phyloP scores from a whole-genome alignment of 805 yeast species.

The Candida patagonica region DNA sequence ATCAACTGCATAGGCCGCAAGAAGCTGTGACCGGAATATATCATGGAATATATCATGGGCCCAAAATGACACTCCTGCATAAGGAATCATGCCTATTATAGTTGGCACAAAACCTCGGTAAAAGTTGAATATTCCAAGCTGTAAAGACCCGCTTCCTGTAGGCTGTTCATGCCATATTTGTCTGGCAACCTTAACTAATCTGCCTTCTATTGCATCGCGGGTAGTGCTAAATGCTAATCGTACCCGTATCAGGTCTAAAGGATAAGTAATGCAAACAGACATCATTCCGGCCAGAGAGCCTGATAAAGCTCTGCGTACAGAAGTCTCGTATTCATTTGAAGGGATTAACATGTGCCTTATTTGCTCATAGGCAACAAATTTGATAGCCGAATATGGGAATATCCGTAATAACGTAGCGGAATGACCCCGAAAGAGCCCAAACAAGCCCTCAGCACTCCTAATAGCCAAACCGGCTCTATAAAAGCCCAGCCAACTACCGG shows the following conservation, averaged over 20 bases:
- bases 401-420: conserved; percentile 85
- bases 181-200: conserved; percentile 21
- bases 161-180: conserved; percentile 23
- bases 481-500: conserved; percentile 75
- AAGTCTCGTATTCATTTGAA: conserved; percentile 63
- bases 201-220: conserved; percentile 16
- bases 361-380: conserved; percentile 94
- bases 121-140: conserved; percentile 47
- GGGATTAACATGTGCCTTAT: conserved; percentile 75
- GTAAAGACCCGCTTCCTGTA: not conserved
- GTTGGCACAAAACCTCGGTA: conserved; percentile 95
- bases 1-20: conserved; percentile 39
- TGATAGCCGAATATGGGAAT: conserved; percentile 95
- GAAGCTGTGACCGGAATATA: conserved; percentile 51
- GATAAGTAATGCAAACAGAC: conserved; percentile 84
- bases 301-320: conserved; percentile 67
- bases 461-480: conserved; percentile 63
- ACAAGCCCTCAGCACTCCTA: conserved; percentile 55
- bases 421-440: conserved; percentile 90
- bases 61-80: conserved; percentile 95
- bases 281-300: conserved; percentile 88
- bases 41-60: conserved; percentile 91
- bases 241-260: conserved; percentile 83
- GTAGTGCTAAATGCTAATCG: conserved; percentile 81
- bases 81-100: conserved; percentile 90